Conservation (phyloP, 768 basidiomycete species). For the Pleurotus sapidus region DNA sequence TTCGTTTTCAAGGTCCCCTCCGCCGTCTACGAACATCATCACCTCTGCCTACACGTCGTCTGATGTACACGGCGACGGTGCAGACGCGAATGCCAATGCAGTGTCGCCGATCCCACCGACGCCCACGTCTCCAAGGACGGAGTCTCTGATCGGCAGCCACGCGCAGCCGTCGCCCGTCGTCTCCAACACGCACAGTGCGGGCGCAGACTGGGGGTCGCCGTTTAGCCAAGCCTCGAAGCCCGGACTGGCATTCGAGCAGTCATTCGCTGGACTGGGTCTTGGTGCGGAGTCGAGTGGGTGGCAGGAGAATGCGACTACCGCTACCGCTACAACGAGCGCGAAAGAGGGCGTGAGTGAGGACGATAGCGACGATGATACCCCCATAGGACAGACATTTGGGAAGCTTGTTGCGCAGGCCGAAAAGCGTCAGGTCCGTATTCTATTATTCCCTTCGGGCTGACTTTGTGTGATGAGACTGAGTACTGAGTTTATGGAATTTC, state of each 20-base stretch:
- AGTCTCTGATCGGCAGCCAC: conserved; percentile 14
- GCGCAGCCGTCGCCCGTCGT: conserved; percentile 25
- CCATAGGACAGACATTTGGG: conserved; percentile 48
- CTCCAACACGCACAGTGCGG: conserved; percentile 11
- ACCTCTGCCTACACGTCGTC: background rate
- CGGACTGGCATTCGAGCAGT: conserved; percentile 24
- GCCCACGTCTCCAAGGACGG: conserved; percentile 7
- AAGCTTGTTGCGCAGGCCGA: conserved; percentile 1
- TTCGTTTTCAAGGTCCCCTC: conserved; percentile 11
- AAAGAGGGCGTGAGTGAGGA: conserved; percentile 31
- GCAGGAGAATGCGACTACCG: conserved; percentile 37
- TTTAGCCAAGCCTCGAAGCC: conserved; percentile 22
- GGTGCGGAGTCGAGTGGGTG: conserved; percentile 42
- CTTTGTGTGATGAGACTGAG: background rate
- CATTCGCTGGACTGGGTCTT: conserved; percentile 35
- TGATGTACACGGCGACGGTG: no score
- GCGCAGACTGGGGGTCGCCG: conserved; percentile 22
- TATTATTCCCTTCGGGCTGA: background rate
- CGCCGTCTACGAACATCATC: conserved; percentile 12
- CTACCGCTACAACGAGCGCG: background rate
- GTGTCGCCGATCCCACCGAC: conserved; percentile 16
- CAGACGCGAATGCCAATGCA: conserved; percentile 21
- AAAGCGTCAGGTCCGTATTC: background rate
- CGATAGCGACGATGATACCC: conserved; percentile 68
- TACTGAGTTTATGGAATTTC: no score